phyloP scores from a whole-genome alignment of 495 filamentous ascomycete species.

The Staphylotrichum tortipilum region DNA sequence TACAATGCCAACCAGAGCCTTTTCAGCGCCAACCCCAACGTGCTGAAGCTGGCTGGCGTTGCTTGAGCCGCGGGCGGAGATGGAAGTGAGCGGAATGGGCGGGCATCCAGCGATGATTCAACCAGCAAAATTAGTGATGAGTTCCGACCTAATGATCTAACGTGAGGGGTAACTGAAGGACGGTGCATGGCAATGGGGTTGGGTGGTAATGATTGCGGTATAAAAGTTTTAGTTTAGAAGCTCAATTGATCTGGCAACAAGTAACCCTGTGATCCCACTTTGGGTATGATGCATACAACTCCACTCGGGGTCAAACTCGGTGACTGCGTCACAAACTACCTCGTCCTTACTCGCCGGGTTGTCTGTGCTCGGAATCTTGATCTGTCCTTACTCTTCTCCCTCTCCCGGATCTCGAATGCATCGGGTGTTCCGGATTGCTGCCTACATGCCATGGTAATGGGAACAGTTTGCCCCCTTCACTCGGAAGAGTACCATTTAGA shows the following conservation, averaged over 20 bases:
- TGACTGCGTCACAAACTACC: too few species aligned
- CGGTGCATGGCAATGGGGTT: background rate
- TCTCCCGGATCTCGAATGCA: too few species aligned
- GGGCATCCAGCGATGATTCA: slow-evolving; percentile 13
- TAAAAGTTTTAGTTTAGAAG: background rate
- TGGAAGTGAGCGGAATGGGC: slow-evolving; percentile 7
- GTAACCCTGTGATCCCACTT: too few species aligned
- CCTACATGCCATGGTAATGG: too few species aligned
- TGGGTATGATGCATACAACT: too few species aligned
- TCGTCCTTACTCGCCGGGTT: too few species aligned
- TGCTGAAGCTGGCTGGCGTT: slow-evolving; percentile 26
- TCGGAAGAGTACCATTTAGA: too few species aligned
- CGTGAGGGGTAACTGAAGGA: background rate
- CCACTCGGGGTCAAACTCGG: too few species aligned
- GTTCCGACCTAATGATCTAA: slow-evolving; percentile 16
- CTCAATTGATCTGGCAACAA: background rate
- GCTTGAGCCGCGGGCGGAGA: background rate
- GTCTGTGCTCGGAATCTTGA: too few species aligned
- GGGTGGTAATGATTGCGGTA: background rate
- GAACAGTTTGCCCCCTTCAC: too few species aligned
- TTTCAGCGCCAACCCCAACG: slow-evolving; percentile 23
- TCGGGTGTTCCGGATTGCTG: too few species aligned
- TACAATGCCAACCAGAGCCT: slow-evolving; percentile 24
- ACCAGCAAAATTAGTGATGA: slow-evolving; percentile 20
- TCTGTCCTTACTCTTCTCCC: too few species aligned